phyloP scores from a whole-genome alignment of 768 basidiomycete genomes.

The Clathrus columnatus region DNA sequence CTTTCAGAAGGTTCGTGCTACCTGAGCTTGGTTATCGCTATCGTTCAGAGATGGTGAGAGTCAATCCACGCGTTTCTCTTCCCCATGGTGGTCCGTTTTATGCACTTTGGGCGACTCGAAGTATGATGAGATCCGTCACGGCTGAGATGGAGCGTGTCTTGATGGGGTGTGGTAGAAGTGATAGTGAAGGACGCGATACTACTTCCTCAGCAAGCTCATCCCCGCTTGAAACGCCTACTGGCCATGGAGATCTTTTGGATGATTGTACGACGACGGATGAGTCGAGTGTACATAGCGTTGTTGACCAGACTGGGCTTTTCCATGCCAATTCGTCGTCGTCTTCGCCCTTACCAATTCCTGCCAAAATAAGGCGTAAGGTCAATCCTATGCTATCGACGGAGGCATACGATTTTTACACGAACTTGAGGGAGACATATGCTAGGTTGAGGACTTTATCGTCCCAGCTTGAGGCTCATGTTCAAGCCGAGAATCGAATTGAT shows the following conservation, averaged over 20 bases:
- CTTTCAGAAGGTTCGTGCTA: constrained; percentile 55
- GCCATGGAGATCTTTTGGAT: not conserved
- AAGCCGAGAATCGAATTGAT: not conserved
- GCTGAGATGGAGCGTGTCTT: constrained; percentile 1
- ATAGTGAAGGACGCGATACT: not conserved
- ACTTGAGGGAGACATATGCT: not conserved
- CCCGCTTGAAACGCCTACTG: not conserved
- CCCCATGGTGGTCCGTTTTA: not conserved
- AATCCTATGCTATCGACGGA: not conserved
- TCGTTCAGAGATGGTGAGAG: not conserved
- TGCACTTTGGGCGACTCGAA: constrained; percentile 3
- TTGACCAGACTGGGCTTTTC: not conserved
- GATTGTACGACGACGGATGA: not conserved
- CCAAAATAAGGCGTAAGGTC: not conserved
- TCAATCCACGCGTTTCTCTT: not conserved
- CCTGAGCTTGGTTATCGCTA: constrained; percentile 34
- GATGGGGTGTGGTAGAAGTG: not conserved
- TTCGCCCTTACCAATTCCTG: not conserved
- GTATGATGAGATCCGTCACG: not conserved
- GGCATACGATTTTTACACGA: not conserved
- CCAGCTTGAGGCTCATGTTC: not conserved
- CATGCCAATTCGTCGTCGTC: not conserved
- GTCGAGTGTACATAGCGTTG: constrained; percentile 5
- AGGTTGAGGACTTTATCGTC: not conserved
- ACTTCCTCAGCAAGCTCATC: not conserved